Base-by-base conservation (phyloP, 805 yeast genomes). In the Tetrapisispora namnaoensis region DNA sequence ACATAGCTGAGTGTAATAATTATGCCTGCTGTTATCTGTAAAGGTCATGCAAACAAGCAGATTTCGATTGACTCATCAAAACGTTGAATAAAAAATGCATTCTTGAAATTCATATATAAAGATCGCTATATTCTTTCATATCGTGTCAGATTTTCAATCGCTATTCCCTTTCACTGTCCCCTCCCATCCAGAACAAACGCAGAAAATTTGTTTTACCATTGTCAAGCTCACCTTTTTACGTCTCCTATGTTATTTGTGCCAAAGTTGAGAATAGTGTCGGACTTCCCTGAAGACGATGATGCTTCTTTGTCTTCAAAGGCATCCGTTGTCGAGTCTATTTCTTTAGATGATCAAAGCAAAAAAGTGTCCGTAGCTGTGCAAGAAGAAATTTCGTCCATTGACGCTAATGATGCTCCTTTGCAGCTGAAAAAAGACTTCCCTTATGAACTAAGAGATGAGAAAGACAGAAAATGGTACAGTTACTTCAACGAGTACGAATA, bases 401-500 rank as follows among this genome's bases (percentile, higher is more conserved):
- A 36, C 7, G 24, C 10, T 7, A 17, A 18, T 20, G 36, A 20
- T 10, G 13, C 9, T n/a, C 16, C 10, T 5, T 4, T 37, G 2
- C 17, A 32, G 3, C 35, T 44, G 20, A 32, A 37, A 48, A 56
- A 59, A 46, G 66, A 66, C 55, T 55, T 62, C 50, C 69, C 70
- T 9, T 66, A 65, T 37, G 74, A 70, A 44, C 51, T 67, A 21
- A 62, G 74, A 53, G 70, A 70, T 52, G 74, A 70, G 51, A 58
- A 66, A 14, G 61, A 65, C 39, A 61, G 73, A 30, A 63, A 60
- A 50, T 67, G 79, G 77, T 74, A 68, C 67, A 69, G 68, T 28
- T 75, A 65, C 50, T 76, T 75, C 50, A 74, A 77, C 55, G 81
- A 77, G 53, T 74, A 69, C 53, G 80, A 76, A 55, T 77, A 76